A percentile compares a stretch with the other conserved stretches of the same genome.
Evolutionary conservation across 495 filamentous ascomycete genomes (phyloP).

Genomic region (Aspergillus olivimuriae): DNA sequence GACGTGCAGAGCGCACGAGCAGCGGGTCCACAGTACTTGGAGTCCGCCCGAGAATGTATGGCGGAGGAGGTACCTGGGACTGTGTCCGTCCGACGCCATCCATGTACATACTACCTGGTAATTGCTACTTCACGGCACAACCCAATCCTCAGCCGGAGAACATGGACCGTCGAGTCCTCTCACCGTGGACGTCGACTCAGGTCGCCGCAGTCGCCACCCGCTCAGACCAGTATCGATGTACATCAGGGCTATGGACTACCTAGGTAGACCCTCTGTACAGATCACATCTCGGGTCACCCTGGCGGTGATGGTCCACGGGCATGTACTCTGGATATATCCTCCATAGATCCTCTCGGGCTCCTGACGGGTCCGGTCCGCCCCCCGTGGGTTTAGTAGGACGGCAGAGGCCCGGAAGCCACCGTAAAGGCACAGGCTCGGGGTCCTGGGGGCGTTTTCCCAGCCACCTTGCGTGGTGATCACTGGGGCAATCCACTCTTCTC

Average conservation of each 20-base stretch:
- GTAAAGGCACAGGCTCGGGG: neutral
- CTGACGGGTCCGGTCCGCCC: no score
- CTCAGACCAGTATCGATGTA: conserved; percentile 11
- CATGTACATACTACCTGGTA: no score
- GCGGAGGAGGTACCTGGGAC: no score
- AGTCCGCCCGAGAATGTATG: neutral
- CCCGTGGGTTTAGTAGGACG: neutral
- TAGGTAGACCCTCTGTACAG: conserved; percentile 14
- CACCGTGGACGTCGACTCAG: no score
- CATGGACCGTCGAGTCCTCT: no score
- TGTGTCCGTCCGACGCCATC: no score
- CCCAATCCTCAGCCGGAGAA: no score
- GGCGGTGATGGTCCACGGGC: neutral
- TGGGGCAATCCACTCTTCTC: neutral
- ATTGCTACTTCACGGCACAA: no score
- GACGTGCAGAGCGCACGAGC: neutral
- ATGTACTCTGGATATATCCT: neutral
- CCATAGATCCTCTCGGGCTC: no score
- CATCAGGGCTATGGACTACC: conserved; percentile 5
- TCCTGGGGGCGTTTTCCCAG: neutral
- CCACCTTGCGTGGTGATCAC: conserved; percentile 2
- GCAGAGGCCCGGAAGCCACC: neutral
- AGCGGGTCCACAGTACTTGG: neutral
- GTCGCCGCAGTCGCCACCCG: neutral
- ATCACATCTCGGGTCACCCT: conserved; percentile 11